Conservation (phyloP, 2,329 filamentous ascomycete genomes). For the Fusarium sambucinum region DNA sequence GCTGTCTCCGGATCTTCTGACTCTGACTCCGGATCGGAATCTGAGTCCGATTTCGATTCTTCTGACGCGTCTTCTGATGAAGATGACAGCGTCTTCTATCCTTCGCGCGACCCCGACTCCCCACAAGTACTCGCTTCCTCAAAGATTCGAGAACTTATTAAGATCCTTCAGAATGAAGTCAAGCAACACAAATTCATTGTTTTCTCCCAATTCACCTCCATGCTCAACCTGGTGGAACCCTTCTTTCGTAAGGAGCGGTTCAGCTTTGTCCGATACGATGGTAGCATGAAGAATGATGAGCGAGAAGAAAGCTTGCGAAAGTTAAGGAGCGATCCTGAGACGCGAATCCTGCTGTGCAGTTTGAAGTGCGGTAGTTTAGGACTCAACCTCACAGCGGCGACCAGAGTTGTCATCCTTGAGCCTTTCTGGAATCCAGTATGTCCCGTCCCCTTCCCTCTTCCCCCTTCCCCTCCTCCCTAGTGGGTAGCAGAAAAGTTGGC, state of each 20-base stretch:
- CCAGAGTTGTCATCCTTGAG: slow-evolving; percentile 92
- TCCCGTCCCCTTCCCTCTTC: too few species aligned
- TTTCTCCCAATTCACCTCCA: slow-evolving; percentile 97
- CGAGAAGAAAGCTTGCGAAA: slow-evolving; percentile 87
- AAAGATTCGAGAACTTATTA: slow-evolving; percentile 88
- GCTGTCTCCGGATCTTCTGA: slow-evolving; percentile 30
- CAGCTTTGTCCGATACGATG: slow-evolving; percentile 90
- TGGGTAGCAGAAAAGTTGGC: too few species aligned
- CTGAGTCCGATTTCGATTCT: slow-evolving; percentile 40
- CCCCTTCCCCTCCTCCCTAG: too few species aligned
- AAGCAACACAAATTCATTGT: slow-evolving; percentile 95
- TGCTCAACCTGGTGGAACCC: slow-evolving; percentile 96
- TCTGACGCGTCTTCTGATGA: slow-evolving; percentile 51
- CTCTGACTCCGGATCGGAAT: slow-evolving; percentile 35
- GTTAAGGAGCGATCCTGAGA: slow-evolving; percentile 79
- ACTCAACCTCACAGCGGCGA: slow-evolving; percentile 93
- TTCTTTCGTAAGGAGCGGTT: slow-evolving; percentile 83
- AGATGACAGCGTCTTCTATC: slow-evolving; percentile 51
- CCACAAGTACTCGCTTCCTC: slow-evolving; percentile 76
- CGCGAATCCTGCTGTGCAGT: slow-evolving; percentile 89
- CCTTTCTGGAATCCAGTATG: slow-evolving; percentile 97
- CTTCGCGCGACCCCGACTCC: slow-evolving; percentile 40
- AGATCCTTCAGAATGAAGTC: slow-evolving; percentile 83
- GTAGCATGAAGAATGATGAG: slow-evolving; percentile 91
- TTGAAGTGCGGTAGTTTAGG: slow-evolving; percentile 94